Conservation (phyloP, 2,329 filamentous ascomycete species). For the Trichoderma koningiopsis region DNA sequence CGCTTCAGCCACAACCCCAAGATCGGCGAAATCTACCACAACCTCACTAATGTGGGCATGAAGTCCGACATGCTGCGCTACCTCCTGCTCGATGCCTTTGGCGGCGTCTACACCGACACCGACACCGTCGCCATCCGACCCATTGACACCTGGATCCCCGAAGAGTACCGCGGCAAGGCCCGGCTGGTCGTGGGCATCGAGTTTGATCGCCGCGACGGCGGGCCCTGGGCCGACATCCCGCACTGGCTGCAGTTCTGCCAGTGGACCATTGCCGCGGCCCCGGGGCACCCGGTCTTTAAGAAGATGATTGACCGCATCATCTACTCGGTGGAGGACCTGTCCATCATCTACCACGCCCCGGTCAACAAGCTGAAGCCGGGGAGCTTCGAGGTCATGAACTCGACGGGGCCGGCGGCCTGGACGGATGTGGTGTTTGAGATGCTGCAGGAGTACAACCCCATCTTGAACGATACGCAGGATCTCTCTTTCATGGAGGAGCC, state of each 20-base stretch:
- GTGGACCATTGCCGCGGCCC: constrained; percentile 41
- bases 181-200: constrained; percentile 37
- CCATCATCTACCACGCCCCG: constrained; percentile 7
- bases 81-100: constrained; percentile 35
- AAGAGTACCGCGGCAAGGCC: not conserved
- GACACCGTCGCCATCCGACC: constrained; percentile 59
- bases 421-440: constrained; percentile 27
- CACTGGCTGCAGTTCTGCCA: constrained; percentile 40
- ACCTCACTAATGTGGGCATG: constrained; percentile 31
- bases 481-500: constrained; percentile 27
- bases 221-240: constrained; percentile 34
- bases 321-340: constrained; percentile 29
- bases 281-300: constrained; percentile 37
- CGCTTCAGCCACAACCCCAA: constrained; percentile 23
- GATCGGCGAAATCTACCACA: constrained; percentile 31
- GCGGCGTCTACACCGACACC: constrained; percentile 59
- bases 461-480: constrained; percentile 21
- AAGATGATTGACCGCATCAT: constrained; percentile 28
- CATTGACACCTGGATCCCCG: constrained; percentile 41
- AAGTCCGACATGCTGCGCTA: constrained; percentile 38
- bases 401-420: constrained; percentile 28
- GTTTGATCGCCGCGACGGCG: constrained; percentile 36
- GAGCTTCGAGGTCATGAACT: constrained; percentile 26
- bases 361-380: constrained; percentile 2
- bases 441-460: constrained; percentile 24